phyloP scores from a whole-genome alignment of 768 basidiomycete genomes.

The Mycena amicta region DNA sequence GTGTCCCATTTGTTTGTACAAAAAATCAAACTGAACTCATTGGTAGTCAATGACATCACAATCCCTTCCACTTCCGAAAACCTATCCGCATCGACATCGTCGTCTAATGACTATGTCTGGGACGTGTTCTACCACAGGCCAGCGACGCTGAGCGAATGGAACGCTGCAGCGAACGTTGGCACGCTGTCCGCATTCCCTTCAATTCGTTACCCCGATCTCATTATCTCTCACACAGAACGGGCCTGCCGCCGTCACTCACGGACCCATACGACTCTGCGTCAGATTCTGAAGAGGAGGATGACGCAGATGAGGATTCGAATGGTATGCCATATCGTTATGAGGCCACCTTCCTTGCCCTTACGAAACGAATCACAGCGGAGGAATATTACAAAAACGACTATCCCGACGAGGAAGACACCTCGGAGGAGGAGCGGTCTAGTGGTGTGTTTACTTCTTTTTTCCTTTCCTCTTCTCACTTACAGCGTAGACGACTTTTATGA shows the following conservation, averaged over 20 bases:
- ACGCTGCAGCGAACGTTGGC: slow-evolving; percentile 56
- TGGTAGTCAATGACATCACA: slow-evolving; percentile 30
- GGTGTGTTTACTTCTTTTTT: slow-evolving; percentile 38
- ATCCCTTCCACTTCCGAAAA: slow-evolving; percentile 13
- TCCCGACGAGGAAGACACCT: slow-evolving; percentile 65
- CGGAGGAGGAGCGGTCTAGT: slow-evolving; percentile 35
- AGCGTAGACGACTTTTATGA: slow-evolving; percentile 52
- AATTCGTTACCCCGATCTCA: neutral
- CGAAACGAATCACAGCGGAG: slow-evolving; percentile 63
- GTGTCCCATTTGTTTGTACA: slow-evolving; percentile 19
- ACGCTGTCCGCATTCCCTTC: slow-evolving; percentile 53
- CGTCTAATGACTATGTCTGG: slow-evolving; percentile 72
- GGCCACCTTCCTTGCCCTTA: no score
- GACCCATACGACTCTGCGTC: slow-evolving; percentile 63
- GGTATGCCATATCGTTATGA: no score
- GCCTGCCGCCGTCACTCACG: slow-evolving; percentile 58
- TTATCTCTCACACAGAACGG: slow-evolving; percentile 47
- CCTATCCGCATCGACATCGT: slow-evolving; percentile 2
- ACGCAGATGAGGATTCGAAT: slow-evolving; percentile 85
- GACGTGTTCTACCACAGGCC: slow-evolving; percentile 81
- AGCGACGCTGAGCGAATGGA: slow-evolving; percentile 60
- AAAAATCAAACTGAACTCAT: neutral
- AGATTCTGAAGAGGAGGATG: slow-evolving; percentile 69
- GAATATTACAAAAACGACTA: slow-evolving; percentile 88
- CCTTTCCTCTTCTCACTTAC: neutral